Conservation (phyloP, 1,284 basidiomycete genomes). For the Leccinum holopus region DNA sequence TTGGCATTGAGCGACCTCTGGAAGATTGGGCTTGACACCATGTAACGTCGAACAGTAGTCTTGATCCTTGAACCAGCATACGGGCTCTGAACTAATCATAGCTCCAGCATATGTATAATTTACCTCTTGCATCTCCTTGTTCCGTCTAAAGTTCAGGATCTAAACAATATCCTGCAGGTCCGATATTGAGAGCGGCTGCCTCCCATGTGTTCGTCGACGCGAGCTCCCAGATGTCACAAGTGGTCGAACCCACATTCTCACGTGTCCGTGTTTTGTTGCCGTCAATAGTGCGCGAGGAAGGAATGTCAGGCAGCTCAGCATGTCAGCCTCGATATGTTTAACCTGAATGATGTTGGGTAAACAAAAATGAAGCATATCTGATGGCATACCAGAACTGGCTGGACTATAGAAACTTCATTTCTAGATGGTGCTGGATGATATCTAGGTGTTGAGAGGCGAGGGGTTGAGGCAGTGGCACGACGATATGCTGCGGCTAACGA, state of each 20-base stretch:
- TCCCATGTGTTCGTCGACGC: slow-evolving; percentile 32
- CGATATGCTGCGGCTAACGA: slow-evolving; percentile 59
- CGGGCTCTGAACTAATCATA: not conserved
- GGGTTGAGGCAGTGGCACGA: slow-evolving; percentile 51
- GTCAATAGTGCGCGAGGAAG: slow-evolving; percentile 76
- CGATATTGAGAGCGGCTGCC: slow-evolving; percentile 34
- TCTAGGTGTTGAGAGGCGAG: slow-evolving; percentile 54
- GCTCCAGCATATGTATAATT: slow-evolving; percentile 23
- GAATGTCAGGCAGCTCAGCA: slow-evolving; percentile 71
- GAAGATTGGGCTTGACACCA: not conserved
- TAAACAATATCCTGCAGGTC: slow-evolving; percentile 32
- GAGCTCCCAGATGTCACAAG: slow-evolving; percentile 42
- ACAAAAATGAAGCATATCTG: slow-evolving; percentile 16
- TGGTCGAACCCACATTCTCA: slow-evolving; percentile 84
- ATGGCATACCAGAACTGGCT: slow-evolving; percentile 78
- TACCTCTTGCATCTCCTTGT: slow-evolving; percentile 6
- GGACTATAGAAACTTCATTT: slow-evolving; percentile 86
- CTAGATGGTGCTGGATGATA: slow-evolving; percentile 87
- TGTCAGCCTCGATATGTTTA: slow-evolving; percentile 75
- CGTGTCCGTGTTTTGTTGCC: slow-evolving; percentile 65
- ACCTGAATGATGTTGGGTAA: slow-evolving; percentile 46
- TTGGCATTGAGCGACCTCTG: not conserved
- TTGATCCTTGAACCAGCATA: not conserved
- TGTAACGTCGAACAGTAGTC: not conserved
- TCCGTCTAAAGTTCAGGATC: not conserved